These are phyloP conservation scores for Ambrosia trifida DNA, from an alignment of 129 eudicot genomes.

Conservation along the genomic window DNA sequence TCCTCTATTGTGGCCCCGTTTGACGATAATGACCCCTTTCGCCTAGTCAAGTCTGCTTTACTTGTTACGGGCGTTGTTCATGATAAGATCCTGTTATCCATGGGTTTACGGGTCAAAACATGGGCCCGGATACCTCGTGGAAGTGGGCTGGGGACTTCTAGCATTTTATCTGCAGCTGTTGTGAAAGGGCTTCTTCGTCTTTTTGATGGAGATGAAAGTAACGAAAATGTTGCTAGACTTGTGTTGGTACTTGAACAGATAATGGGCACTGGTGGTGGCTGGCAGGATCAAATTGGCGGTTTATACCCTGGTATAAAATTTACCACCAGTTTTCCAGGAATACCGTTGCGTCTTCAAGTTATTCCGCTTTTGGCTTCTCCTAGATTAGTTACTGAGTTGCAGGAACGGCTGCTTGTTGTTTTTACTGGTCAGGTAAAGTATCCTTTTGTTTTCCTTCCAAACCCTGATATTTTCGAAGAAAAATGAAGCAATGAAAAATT, in stretches of 20 bases:
- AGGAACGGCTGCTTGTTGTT: slow-evolving; percentile 78
- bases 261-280: slow-evolving; percentile 99
- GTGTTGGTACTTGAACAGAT: slow-evolving; percentile 95
- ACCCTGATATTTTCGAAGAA: not conserved
- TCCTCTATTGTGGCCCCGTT: slow-evolving; percentile 72
- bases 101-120: slow-evolving; percentile 66
- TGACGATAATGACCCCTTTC: slow-evolving; percentile 77
- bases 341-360: slow-evolving; percentile 94
- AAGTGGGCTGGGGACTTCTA: slow-evolving; percentile 96
- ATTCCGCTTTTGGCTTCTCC: slow-evolving; percentile 78
- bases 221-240: slow-evolving; percentile 85
- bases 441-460: not conserved
- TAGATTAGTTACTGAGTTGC: slow-evolving; percentile 59
- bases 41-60: slow-evolving; percentile 94
- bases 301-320: slow-evolving; percentile 89
- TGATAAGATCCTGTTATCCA: slow-evolving; percentile 39
- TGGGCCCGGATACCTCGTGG: slow-evolving; percentile 99
- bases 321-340: slow-evolving; percentile 83
- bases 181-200: slow-evolving; percentile 91
- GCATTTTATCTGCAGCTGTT: slow-evolving; percentile 96
- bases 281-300: slow-evolving; percentile 98
- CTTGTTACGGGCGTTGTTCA: slow-evolving; percentile 69
- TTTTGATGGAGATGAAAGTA: slow-evolving; percentile 72
- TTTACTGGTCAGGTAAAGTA: slow-evolving; percentile 93
- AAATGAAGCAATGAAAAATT: not conserved